phyloP scores from a whole-genome alignment of 805 yeast genomes.

The Debaryomyces maramus region DNA sequence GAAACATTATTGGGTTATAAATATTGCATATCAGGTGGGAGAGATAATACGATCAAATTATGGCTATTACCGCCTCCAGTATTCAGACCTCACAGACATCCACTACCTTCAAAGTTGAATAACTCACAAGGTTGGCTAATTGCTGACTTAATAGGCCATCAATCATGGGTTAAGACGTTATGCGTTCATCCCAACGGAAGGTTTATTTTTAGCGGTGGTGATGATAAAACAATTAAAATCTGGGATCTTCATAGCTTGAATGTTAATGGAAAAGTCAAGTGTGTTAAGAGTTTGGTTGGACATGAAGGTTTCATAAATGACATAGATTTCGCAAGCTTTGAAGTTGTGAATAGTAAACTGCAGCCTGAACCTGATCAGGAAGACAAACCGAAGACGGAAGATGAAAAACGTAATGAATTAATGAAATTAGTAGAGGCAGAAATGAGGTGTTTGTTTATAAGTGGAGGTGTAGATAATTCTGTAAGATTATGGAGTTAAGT shows the following conservation, averaged over 20 bases:
- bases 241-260: constrained; percentile 64
- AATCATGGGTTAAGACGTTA: constrained; percentile 80
- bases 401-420: constrained; percentile 23
- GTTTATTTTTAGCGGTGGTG: constrained; percentile 68
- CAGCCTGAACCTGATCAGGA: constrained; percentile 6
- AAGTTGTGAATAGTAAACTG: neutral
- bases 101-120: constrained; percentile 50
- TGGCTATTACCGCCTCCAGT: constrained; percentile 78
- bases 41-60: constrained; percentile 71
- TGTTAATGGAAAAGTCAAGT: constrained; percentile 43
- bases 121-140: constrained; percentile 63
- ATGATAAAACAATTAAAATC: constrained; percentile 70
- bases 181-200: constrained; percentile 75
- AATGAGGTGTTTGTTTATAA: constrained; percentile 62
- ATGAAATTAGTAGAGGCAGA: constrained; percentile 37
- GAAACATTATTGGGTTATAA: constrained; percentile 51
- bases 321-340: constrained; percentile 53
- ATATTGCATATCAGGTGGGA: constrained; percentile 74
- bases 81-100: constrained; percentile 52
- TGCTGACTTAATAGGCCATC: constrained; percentile 67
- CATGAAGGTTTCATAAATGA: constrained; percentile 80
- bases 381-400: constrained; percentile 18
- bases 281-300: constrained; percentile 49
- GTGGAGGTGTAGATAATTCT: constrained; percentile 62
- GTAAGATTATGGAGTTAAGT: constrained; percentile 53